Evolutionary conservation across 73 alveolate genomes (phyloP).

Genomic region (Blepharisma stoltei): DNA sequence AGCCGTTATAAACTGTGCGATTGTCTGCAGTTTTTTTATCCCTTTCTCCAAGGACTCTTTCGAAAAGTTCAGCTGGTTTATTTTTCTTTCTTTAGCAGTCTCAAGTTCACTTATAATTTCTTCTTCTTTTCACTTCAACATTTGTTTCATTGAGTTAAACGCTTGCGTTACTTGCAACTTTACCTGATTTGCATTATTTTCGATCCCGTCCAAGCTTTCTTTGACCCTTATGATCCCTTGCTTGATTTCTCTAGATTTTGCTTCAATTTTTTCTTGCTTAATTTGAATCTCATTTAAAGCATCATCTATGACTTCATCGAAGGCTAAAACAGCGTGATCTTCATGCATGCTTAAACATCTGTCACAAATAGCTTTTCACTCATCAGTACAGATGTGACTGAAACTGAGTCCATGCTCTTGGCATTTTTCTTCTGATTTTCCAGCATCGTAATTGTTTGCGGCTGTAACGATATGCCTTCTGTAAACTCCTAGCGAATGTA

Average conservation of each 20-base stretch:
- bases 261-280: background rate
- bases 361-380: background rate
- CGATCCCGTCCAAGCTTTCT: background rate
- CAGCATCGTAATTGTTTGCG: background rate
- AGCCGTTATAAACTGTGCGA: background rate
- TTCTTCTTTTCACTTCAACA: conserved; percentile 10
- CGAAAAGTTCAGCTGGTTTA: background rate
- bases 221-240: background rate
- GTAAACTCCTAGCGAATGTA: conserved; percentile 1
- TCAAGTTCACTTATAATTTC: conserved; percentile 18
- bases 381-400: background rate
- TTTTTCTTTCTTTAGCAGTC: background rate
- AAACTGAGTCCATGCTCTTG: background rate
- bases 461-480: background rate
- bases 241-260: background rate
- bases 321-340: background rate
- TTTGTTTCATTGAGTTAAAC: background rate
- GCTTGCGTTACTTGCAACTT: background rate
- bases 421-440: background rate
- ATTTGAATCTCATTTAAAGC: background rate
- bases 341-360: background rate
- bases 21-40: background rate
- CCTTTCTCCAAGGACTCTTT: background rate
- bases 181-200: background rate
- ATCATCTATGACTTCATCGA: background rate